Evolutionary conservation across 768 basidiomycete species (phyloP), one percentile per base, ranked within the genome.

Genomic region (Tricholoma saponaceum): DNA sequence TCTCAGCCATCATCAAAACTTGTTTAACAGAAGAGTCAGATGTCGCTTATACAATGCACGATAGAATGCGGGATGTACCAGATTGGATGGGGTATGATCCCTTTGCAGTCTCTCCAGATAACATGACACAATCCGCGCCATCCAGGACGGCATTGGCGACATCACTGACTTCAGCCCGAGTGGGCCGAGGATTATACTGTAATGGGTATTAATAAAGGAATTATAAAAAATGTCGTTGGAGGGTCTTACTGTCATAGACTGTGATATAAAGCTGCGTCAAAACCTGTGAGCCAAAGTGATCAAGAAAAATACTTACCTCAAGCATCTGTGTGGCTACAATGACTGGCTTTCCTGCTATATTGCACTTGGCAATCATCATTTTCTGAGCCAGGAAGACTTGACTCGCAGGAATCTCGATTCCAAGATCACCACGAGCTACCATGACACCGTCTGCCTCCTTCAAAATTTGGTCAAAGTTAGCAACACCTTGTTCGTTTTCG

Each of bases 301-400:
- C 39, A 18, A 32, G 30, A 22, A 39, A 51, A 20, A 37, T 26
- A 65, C 78, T 58, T 60, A 89, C 90, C 82, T 98, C 96, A 64
- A 99, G 87, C 96, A 99, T 99, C 74, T 99, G 96, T 13, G 97
- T 99, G 9, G 97, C 97, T 60, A 97, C 95, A 70, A 99, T 98
- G 68, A 92, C 91, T 41, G 97, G 95, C 80, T 99, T 99, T 66
- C 97, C 97, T 55, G 84, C 87, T 68, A 96, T 90, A 80, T 97
- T 98, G 79, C 95, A 97, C 79, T 98, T 98, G 58, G 96, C 86
- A 66, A 98, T 99, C 95, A 99, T 99, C 96, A 98, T 98, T 80
- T 99, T 99, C 74, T 99, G 97, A 7, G 97, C 97, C 67, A 98
- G 80, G 83, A 99, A 99, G 46, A 99, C 97, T 70, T 98, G 97